A percentile compares a stretch with the other conserved stretches of the same genome.
These are phyloP conservation scores for Alternaria novae-zelandiae DNA, from an alignment of 2,329 filamentous ascomycete genomes.

Conservation along the genomic window DNA sequence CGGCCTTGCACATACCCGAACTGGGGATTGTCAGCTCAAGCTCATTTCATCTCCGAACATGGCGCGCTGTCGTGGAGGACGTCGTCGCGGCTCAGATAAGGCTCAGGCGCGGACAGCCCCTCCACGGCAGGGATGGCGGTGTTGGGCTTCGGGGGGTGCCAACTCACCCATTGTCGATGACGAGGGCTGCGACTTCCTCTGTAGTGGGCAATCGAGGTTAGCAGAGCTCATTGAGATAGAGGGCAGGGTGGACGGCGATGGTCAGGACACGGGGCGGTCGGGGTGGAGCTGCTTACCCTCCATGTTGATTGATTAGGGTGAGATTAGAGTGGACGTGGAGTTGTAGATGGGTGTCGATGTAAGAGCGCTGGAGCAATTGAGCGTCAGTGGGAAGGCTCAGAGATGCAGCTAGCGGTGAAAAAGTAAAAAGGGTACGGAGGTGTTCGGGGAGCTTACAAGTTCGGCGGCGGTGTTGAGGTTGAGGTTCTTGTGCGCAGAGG, in stretches of 20 bases:
- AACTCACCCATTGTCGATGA: conserved; percentile 99
- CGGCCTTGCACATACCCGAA: conserved; percentile 99
- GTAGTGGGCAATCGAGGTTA: conserved; percentile 49
- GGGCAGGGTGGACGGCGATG: conserved; percentile 25
- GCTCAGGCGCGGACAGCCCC: conserved; percentile 42
- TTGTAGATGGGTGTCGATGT: conserved; percentile 39
- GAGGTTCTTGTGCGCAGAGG: conserved; percentile 48
- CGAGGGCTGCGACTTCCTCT: conserved; percentile 99
- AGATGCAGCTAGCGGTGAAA: conserved; percentile 27
- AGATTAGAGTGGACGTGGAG: conserved; percentile 45
- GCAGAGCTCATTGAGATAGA: conserved; percentile 43
- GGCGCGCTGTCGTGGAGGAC: conserved; percentile 31
- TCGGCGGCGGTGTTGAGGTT: conserved; percentile 40
- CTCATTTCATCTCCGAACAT: conserved; percentile 29
- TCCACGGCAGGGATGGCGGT: conserved; percentile 47
- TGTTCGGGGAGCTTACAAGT: conserved; percentile 43
- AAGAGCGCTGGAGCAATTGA: conserved; percentile 39
- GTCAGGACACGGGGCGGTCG: conserved; percentile 18
- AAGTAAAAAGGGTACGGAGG: conserved; percentile 34
- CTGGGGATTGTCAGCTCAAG: conserved; percentile 61
- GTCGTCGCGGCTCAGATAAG: conserved; percentile 28
- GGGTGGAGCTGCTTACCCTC: conserved; percentile 67
- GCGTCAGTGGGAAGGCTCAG: conserved; percentile 34
- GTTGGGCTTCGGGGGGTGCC: conserved; percentile 39
- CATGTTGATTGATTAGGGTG: conserved; percentile 60